A percentile compares a stretch with the other conserved stretches of the same genome.
These are phyloP conservation scores for Triticum urartu DNA, from an alignment of 176 grass and related monocot genomes.

Conservation along the genomic window DNA sequence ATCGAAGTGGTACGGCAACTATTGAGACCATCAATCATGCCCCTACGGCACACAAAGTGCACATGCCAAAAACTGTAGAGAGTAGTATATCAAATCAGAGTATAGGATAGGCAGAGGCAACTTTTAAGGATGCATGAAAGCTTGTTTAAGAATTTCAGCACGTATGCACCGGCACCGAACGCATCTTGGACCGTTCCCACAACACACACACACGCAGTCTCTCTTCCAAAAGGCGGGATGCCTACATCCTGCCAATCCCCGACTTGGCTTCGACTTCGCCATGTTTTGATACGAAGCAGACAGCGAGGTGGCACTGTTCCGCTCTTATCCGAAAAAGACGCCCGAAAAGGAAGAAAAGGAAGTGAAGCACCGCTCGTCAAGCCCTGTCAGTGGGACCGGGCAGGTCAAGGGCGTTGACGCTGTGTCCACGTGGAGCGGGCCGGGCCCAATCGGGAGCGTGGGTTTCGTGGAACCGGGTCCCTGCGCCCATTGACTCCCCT, in stretches of 20 bases:
- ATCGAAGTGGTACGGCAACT: not conserved
- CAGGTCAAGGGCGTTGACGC: slow-evolving; percentile 53
- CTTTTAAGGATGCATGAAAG: not conserved
- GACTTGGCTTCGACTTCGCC: not conserved
- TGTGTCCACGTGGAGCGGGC: slow-evolving; percentile 57
- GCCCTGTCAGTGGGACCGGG: not conserved
- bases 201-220: not conserved
- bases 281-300: not conserved
- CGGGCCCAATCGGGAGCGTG: slow-evolving; percentile 47
- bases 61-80: not conserved
- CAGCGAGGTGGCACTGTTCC: not conserved
- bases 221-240: not conserved
- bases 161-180: not conserved
- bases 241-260: not conserved
- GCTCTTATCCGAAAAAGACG: slow-evolving; percentile 12
- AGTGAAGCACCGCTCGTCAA: not conserved
- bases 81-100: slow-evolving; percentile 3
- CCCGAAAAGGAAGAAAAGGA: not conserved
- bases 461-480: slow-evolving; percentile 38
- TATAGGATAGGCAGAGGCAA: not conserved
- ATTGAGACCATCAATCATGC: not conserved
- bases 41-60: not conserved
- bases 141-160: not conserved
- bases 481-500: not conserved
- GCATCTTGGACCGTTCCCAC: slow-evolving; percentile 22